A percentile compares a stretch with the other conserved stretches of the same genome.
These are phyloP conservation scores for Peniophora sp. DNA, from an alignment of 1,284 basidiomycete genomes.

Conservation along the genomic window DNA sequence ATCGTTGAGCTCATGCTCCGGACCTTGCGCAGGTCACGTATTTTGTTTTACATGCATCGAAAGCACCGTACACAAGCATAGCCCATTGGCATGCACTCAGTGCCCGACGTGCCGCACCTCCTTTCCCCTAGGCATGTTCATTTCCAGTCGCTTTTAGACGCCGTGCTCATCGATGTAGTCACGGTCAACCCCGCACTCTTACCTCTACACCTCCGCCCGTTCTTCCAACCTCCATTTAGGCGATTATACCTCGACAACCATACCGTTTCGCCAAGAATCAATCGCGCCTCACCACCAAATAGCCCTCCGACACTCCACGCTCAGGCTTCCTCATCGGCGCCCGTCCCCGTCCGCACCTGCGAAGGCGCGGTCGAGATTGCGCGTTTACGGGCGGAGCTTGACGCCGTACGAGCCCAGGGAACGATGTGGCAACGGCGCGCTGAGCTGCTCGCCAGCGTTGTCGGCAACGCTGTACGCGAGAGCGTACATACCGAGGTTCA, in stretches of 20 bases:
- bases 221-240: conserved; percentile 43
- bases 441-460: too few relatives aligned
- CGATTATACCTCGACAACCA: conserved; percentile 34
- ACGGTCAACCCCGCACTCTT: conserved; percentile 36
- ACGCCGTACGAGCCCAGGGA: too few relatives aligned
- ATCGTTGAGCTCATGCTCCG: neutral
- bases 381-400: too few relatives aligned
- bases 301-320: too few relatives aligned
- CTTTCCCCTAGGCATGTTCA: conserved; percentile 34
- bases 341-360: too few relatives aligned
- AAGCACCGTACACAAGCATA: conserved; percentile 31
- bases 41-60: conserved; percentile 49
- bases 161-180: conserved; percentile 22
- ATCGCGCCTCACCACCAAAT: too few relatives aligned
- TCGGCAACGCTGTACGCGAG: too few relatives aligned
- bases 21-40: conserved; percentile 37
- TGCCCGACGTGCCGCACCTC: conserved; percentile 46
- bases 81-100: conserved; percentile 33
- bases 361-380: too few relatives aligned
- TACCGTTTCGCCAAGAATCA: too few relatives aligned
- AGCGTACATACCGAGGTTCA: too few relatives aligned
- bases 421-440: too few relatives aligned
- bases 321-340: too few relatives aligned
- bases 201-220: conserved; percentile 39
- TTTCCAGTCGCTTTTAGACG: conserved; percentile 2